These are phyloP conservation scores for Trichoderma sp. DNA, from an alignment of 2,329 filamentous ascomycete genomes.

Conservation along the genomic window DNA sequence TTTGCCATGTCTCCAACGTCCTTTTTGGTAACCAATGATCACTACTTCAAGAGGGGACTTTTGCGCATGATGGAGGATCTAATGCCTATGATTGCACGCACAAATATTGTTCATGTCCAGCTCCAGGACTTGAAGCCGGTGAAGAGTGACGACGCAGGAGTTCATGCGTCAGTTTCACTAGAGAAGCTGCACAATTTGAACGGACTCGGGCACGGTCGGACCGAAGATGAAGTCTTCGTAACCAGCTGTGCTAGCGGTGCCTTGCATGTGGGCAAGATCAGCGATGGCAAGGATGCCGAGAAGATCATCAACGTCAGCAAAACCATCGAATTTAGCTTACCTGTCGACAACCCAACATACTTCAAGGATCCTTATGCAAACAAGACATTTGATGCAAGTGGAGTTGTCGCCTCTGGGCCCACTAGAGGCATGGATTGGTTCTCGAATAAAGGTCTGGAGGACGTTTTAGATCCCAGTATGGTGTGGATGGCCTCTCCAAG, in stretches of 20 bases:
- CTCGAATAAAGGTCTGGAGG: conserved; percentile 37
- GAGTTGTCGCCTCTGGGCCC: conserved; percentile 57
- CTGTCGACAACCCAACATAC: conserved; percentile 62
- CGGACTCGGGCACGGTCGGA: conserved; percentile 56
- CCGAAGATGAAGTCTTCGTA: conserved; percentile 48
- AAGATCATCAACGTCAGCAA: conserved; percentile 43
- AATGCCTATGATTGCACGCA: conserved; percentile 50
- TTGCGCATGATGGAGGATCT: conserved; percentile 54
- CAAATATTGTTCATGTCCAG: conserved; percentile 52
- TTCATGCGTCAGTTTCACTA: conserved; percentile 51
- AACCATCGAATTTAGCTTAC: conserved; percentile 48
- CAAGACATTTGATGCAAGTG: conserved; percentile 52
- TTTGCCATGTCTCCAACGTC: conserved; percentile 50
- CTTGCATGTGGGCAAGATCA: conserved; percentile 48
- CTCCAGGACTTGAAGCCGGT: conserved; percentile 36
- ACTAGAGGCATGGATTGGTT: conserved; percentile 46
- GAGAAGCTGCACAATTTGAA: conserved; percentile 57
- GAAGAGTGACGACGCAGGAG: conserved; percentile 38
- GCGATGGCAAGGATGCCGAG: conserved; percentile 30
- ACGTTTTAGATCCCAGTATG: conserved; percentile 48
- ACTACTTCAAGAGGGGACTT: conserved; percentile 54
- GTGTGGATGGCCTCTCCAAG: conserved; percentile 48
- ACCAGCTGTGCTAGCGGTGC: conserved; percentile 50
- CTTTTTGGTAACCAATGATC: conserved; percentile 65
- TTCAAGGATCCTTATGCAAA: conserved; percentile 58